phyloP scores from a whole-genome alignment of 441 rosid species.

The Brassica balearica region DNA sequence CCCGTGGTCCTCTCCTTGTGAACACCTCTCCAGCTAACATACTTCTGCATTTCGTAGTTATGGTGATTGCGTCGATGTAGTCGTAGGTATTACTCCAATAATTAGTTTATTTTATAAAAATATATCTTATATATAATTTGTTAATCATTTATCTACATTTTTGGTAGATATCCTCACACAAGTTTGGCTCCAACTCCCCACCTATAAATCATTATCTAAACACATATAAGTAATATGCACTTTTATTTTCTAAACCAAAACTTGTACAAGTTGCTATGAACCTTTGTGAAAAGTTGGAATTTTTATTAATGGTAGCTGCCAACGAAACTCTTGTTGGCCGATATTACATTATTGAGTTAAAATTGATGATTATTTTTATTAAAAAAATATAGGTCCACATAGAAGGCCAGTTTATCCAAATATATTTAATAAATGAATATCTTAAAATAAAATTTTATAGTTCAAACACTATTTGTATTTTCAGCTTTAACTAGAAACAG shows the following conservation, averaged over 20 bases:
- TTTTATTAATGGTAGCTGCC: constrained; percentile 45
- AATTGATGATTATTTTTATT: constrained; percentile 20
- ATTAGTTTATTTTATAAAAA: constrained; percentile 6
- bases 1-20: constrained; percentile 36
- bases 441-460: not conserved
- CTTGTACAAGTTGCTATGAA: constrained; percentile 26
- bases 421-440: not conserved
- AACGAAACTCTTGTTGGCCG: constrained; percentile 40
- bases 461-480: not conserved
- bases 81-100: constrained; percentile 36
- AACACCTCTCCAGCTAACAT: constrained; percentile 28
- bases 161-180: not conserved
- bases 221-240: not conserved
- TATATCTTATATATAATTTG: not conserved
- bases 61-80: constrained; percentile 38
- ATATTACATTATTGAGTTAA: constrained; percentile 36
- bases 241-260: not conserved
- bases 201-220: not conserved
- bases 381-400: constrained; percentile 33
- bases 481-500: too few species aligned
- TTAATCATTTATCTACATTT: not conserved
- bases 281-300: constrained; percentile 11
- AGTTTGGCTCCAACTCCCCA: not conserved
- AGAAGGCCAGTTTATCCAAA: not conserved
- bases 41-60: constrained; percentile 20